Conservation (phyloP, 768 basidiomycete genomes). For the Sporobolomyces roseus region DNA sequence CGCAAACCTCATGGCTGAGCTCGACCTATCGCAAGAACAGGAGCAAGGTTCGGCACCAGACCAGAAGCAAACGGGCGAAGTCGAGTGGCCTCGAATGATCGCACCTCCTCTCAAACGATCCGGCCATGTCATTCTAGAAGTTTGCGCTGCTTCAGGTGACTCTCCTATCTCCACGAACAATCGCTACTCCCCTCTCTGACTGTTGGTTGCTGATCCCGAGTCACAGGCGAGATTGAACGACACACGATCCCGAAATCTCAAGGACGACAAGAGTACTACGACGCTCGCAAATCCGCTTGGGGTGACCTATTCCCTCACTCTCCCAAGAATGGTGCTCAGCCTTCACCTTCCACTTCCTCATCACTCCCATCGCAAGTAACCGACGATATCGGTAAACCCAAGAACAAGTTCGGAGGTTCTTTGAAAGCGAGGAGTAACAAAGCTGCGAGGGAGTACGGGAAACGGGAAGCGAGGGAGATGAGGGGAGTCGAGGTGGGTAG, state of each 20-base stretch:
- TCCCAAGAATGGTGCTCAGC: constrained; percentile 55
- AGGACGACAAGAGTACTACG: constrained; percentile 91
- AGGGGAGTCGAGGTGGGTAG: constrained; percentile 10
- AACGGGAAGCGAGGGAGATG: constrained; percentile 20
- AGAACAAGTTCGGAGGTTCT: constrained; percentile 35
- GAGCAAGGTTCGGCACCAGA: constrained; percentile 43
- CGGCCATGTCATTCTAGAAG: constrained; percentile 87
- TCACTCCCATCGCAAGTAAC: not conserved
- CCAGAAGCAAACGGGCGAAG: constrained; percentile 53
- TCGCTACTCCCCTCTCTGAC: constrained; percentile 35
- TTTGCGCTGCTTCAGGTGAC: constrained; percentile 74
- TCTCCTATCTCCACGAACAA: no score
- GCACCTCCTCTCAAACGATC: constrained; percentile 87
- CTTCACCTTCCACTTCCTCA: constrained; percentile 18
- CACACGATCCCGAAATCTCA: constrained; percentile 87
- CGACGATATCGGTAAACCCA: not conserved
- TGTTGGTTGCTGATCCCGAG: not conserved
- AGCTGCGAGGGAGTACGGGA: constrained; percentile 29
- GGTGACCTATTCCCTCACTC: constrained; percentile 91
- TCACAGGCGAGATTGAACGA: constrained; percentile 79
- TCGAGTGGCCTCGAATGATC: constrained; percentile 82
- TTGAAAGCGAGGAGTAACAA: constrained; percentile 30
- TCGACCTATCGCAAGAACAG: constrained; percentile 27
- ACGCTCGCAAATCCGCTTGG: constrained; percentile 88
- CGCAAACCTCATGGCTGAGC: constrained; percentile 6